Base-by-base conservation (phyloP, 768 basidiomycete species). In the Zangia roseola region DNA sequence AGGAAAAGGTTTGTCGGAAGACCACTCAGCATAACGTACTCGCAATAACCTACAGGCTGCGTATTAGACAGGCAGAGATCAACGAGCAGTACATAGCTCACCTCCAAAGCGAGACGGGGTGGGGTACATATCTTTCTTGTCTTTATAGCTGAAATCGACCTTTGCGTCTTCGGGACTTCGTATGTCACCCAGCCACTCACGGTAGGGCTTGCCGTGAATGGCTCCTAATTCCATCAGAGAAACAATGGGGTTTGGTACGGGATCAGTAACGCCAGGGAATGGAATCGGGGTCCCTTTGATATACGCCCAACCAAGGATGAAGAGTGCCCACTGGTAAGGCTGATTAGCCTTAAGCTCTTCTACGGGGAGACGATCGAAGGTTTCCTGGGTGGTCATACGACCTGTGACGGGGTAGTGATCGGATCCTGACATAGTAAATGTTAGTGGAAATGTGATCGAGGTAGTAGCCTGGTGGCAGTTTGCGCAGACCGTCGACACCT, bases 261-360 rank as follows among this genome's bases (percentile, higher is more conserved):
- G n/a, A n/a, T n/a, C n/a, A n/a, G 53, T 50, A 8, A 57, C 56
- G 10, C 54, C 44, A 14, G 52, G 41, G 12, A 58, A 51, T 6
- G 40, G 44, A 24, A 55, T 53, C 10, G 55, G 56, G 7, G 43
- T 34, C 5, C 36, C 28, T 39, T 53, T 58, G 30, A 57, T 46
- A 35, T 42, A 46, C n/a, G 45, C 51, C 43, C 47, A 67, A 26
- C 60, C 51, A n/a, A 64, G 53, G 49, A 64, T 21, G 20, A 64
- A 64, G 30, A 64, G 59, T 7, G 65, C 39, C 47, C 66, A 64
- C 24, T 64, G 63, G 46, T 59, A 48, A 4, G 61, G 58, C 17
- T 58, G 54, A 5, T 53, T 37, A 3, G n/a, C 43, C 36, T 43
- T 14, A 42, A 66, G 40, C 23, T 58, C 53, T 38, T 67, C 40